Percentiles rank a stretch among this genome's conserved stretches.
phyloP scores from a whole-genome alignment of 371 early-diverging fungal genomes.

The Globomyces sp. region DNA sequence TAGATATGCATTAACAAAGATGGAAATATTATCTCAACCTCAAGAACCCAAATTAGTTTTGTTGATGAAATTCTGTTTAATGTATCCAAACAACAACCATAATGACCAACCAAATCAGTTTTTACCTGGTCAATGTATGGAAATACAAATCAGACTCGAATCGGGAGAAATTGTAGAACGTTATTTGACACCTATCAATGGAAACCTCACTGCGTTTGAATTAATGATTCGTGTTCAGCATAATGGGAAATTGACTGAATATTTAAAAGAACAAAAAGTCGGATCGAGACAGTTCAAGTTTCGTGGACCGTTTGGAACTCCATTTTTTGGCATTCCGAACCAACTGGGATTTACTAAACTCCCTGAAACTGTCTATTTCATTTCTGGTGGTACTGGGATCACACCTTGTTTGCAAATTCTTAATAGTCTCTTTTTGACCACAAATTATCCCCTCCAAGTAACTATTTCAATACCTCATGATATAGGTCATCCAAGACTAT shows the following conservation, averaged over 20 bases:
- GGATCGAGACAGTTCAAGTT: slow-evolving; percentile 44
- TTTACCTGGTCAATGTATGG: slow-evolving; percentile 43
- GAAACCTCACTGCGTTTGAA: slow-evolving; percentile 29
- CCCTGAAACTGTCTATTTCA: background rate
- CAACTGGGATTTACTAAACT: background rate
- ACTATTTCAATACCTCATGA: background rate
- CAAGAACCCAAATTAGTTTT: slow-evolving; percentile 20
- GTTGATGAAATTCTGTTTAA: slow-evolving; percentile 24
- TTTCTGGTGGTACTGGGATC: slow-evolving; percentile 12
- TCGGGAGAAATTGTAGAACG: slow-evolving; percentile 26
- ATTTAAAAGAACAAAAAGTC: slow-evolving; percentile 24
- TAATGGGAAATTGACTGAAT: slow-evolving; percentile 19
- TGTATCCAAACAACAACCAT: slow-evolving; percentile 40
- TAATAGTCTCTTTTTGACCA: background rate
- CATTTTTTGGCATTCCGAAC: slow-evolving; percentile 6
- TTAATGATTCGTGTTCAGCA: slow-evolving; percentile 23
- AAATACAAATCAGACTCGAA: slow-evolving; percentile 34
- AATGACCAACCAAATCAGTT: slow-evolving; percentile 28
- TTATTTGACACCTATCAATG: slow-evolving; percentile 39
- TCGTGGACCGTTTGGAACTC: slow-evolving; percentile 46
- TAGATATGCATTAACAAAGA: slow-evolving; percentile 32
- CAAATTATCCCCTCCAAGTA: background rate
- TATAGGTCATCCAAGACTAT: background rate
- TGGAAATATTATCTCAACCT: slow-evolving; percentile 33
- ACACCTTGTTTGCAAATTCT: slow-evolving; percentile 12